Base-by-base conservation (phyloP, 352 stramenopile genomes). In the Phytophthora hibernalis region DNA sequence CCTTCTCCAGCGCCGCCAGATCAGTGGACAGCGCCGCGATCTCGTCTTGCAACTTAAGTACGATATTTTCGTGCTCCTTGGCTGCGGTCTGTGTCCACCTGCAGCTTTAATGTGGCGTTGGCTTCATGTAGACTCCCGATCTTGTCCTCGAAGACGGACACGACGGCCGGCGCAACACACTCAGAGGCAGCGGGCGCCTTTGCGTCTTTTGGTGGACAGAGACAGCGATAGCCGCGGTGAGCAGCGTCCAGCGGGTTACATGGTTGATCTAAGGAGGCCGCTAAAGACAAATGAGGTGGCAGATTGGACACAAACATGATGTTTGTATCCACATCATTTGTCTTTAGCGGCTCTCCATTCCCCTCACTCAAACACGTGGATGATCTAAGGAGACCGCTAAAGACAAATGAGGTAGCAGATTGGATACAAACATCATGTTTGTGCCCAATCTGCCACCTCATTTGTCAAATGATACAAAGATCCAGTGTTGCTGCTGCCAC, bases 61-160 rank as follows among this genome's bases (percentile, higher is more conserved):
- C 58, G 30, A 74, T 76, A 13, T 31, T 21, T 10, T 74, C 57
- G 33, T 85, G 72, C 58, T 85, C 71, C 49, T 78, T 67, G 15
- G 68, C 65, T 16, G 72, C 54, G 54, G 89, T 78, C 76, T 1
- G 66, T 61, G 21, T 85, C 71, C 21, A 91, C 57, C 21, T 80
- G 72, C 20, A 70, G 72, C 56, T 79, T 26, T 58, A 82, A 72
- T 56, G 74, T 65, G 4, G 62, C 37, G 54, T 82, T 85, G 22
- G 76, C 61, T 9, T 68, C 44, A 54, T 88, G 55, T 13, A 92
- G 69, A 18, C 61, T 58, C 12, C 54, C 47, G 28, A 92, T 67
- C 70, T 90, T 77, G 13, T 59, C 55, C 65, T 92, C 79, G 12
- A 76, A 72, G n/a, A 57, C 62, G 12, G 63, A 48, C 3, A 90